A percentile compares a stretch with the other conserved stretches of the same genome.
Evolutionary conservation across 2,329 filamentous ascomycete species (phyloP).

Genomic region (Aureobasidium sp.): DNA sequence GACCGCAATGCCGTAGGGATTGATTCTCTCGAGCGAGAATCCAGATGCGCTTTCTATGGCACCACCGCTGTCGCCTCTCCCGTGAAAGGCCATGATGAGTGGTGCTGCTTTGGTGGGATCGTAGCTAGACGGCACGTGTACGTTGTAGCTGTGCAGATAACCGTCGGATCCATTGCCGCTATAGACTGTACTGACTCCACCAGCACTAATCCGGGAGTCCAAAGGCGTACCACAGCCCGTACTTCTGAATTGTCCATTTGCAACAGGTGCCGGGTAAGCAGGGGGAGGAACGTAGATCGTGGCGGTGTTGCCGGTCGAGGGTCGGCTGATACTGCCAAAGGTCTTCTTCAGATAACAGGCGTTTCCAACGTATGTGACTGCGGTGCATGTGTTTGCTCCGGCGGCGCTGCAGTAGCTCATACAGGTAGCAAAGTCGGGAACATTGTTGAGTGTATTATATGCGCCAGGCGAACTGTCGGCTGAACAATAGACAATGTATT

Average conservation of each 20-base stretch:
- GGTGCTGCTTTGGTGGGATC: slow-evolving; percentile 28
- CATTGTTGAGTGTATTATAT: neutral
- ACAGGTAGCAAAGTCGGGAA: neutral
- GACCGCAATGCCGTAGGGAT: slow-evolving; percentile 35
- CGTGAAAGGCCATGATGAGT: slow-evolving; percentile 43
- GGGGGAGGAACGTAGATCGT: neutral
- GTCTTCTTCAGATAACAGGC: slow-evolving; percentile 6
- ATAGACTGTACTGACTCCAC: slow-evolving; percentile 17
- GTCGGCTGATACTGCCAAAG: neutral
- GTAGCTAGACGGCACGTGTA: slow-evolving; percentile 35
- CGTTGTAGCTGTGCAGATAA: slow-evolving; percentile 27
- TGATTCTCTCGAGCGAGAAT: slow-evolving; percentile 38
- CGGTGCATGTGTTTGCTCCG: neutral
- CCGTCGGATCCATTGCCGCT: slow-evolving; percentile 18
- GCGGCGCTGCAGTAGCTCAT: slow-evolving; percentile 2
- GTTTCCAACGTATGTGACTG: slow-evolving; percentile 2
- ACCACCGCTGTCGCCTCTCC: slow-evolving; percentile 29
- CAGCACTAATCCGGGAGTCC: slow-evolving; percentile 16
- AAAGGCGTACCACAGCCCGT: slow-evolving; percentile 20
- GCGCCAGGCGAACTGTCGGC: slow-evolving; percentile 9
- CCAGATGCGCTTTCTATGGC: slow-evolving; percentile 35
- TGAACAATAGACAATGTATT: slow-evolving; percentile 14
- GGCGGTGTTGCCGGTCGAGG: neutral
- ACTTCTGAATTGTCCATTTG: slow-evolving; percentile 17
- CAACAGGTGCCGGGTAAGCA: slow-evolving; percentile 12